Base-by-base conservation (phyloP, 2,329 filamentous ascomycete genomes). In the Xylariaceae sp. region DNA sequence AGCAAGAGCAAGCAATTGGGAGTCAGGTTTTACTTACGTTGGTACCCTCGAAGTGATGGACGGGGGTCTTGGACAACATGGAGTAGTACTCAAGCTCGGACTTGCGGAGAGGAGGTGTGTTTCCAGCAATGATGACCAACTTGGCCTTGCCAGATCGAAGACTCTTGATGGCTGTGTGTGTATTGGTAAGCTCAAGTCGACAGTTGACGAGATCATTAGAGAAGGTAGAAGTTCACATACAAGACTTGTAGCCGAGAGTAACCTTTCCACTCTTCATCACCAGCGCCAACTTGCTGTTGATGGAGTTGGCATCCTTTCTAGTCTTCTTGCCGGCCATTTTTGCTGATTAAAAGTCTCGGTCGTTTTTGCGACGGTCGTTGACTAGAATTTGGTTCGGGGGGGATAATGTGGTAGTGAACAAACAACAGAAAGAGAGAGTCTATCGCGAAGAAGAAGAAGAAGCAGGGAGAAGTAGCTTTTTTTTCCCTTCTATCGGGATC, bases 21-120 rank as follows among this genome's bases (percentile, higher is more conserved):
- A 19, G 4, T 31, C 9, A n/a, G 50, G 56, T 19, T 51, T 54
- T 36, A 92, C 94, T 89, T 89, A 98, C 94, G 87, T 98, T 98
- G 89, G 96, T 96, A 74, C 95, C 95, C 71, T 86, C 86, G 84
- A 97, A 98, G 86, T 99, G 95, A 86, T 98, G 94, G 74, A 98
- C 94, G 67, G 90, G 88, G 73, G 89, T 91, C 88, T 98, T 96
- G 78, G 88, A 88, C 73, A 96, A 80, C 91, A 95, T 95, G 77
- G 86, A 86, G 84, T 93, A 92, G 83, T 91, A 97, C 26, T 62
- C 94, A 65, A 97, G 87, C 86, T 98, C 94, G 74, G 87, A 91
- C 89, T 98, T 99, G 80, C 94, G 89, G 73, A 99, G 91, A 79
- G 95, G 95, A 76, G 94, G 93, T 70, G 93, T 96, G 87, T 99